phyloP scores from a whole-genome alignment of 768 basidiomycete genomes.

The Exidia glandulosa region DNA sequence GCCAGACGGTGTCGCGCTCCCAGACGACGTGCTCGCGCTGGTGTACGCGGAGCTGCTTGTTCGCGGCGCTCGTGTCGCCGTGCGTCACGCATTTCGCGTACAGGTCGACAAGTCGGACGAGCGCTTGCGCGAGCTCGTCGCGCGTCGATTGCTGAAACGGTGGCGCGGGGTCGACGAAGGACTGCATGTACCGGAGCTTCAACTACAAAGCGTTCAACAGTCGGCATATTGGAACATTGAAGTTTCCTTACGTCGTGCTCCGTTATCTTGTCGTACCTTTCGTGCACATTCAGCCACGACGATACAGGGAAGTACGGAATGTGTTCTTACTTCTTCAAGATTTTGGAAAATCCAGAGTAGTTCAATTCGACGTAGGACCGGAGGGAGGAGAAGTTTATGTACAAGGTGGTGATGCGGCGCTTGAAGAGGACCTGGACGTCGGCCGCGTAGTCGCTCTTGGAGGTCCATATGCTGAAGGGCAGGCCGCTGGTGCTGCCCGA shows the following conservation, averaged over 20 bases:
- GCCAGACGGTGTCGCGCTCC: conserved; percentile 97
- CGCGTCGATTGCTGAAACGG: conserved; percentile 64
- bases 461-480: conserved; percentile 59
- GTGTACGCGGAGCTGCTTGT: conserved; percentile 73
- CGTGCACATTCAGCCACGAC: conserved; percentile 1
- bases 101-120: conserved; percentile 50
- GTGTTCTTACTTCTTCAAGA: conserved; percentile 76
- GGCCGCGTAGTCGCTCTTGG: conserved; percentile 67
- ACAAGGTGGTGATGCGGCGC: conserved; percentile 74
- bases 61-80: conserved; percentile 56
- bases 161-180: conserved; percentile 48
- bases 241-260: conserved; percentile 39
- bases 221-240: not conserved
- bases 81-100: conserved; percentile 80
- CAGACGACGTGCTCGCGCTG: conserved; percentile 91
- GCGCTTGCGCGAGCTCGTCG: conserved; percentile 45
- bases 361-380: conserved; percentile 87
- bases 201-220: conserved; percentile 30
- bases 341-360: conserved; percentile 88
- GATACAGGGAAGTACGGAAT: not conserved
- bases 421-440: conserved; percentile 83
- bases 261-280: conserved; percentile 92
- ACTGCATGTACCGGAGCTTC: conserved; percentile 66
- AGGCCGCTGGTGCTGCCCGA: not conserved
- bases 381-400: conserved; percentile 63